These are phyloP conservation scores for Salvia rosmarinus DNA, from an alignment of 257 asterid species.

Conservation along the genomic window DNA sequence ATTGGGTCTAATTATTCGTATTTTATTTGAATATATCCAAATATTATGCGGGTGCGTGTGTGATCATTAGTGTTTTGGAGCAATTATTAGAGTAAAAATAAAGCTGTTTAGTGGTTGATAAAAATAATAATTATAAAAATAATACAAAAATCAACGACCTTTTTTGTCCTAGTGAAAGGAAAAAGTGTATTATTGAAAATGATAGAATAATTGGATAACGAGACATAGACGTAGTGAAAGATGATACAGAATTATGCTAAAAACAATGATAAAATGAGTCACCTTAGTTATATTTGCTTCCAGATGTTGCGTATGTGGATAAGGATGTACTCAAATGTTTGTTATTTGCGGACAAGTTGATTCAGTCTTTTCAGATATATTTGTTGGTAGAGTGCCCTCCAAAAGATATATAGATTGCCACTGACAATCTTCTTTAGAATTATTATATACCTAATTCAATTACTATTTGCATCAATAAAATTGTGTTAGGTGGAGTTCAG, in stretches of 20 bases:
- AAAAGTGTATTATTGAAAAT: background rate
- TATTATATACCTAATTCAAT: too few relatives aligned
- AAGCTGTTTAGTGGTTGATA: background rate
- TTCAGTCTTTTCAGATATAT: too few relatives aligned
- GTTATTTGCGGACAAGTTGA: background rate
- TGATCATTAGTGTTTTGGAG: background rate
- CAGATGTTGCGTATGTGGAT: background rate
- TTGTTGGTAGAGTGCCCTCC: too few relatives aligned
- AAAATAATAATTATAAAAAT: background rate
- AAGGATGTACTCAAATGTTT: background rate
- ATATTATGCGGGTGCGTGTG: background rate
- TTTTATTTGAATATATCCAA: background rate
- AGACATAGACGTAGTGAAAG: background rate
- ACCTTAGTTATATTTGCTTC: background rate
- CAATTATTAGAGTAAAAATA: slow-evolving; percentile 7
- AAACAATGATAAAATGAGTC: background rate
- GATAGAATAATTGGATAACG: background rate
- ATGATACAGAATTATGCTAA: too few relatives aligned
- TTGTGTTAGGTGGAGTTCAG: too few relatives aligned
- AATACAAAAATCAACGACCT: background rate
- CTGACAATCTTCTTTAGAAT: too few relatives aligned
- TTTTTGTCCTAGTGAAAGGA: slow-evolving; percentile 10
- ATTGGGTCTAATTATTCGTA: background rate
- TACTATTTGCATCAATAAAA: too few relatives aligned
- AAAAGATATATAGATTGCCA: too few relatives aligned